phyloP scores from a whole-genome alignment of 2,329 filamentous ascomycete genomes.

The Beauveria medogensis region DNA sequence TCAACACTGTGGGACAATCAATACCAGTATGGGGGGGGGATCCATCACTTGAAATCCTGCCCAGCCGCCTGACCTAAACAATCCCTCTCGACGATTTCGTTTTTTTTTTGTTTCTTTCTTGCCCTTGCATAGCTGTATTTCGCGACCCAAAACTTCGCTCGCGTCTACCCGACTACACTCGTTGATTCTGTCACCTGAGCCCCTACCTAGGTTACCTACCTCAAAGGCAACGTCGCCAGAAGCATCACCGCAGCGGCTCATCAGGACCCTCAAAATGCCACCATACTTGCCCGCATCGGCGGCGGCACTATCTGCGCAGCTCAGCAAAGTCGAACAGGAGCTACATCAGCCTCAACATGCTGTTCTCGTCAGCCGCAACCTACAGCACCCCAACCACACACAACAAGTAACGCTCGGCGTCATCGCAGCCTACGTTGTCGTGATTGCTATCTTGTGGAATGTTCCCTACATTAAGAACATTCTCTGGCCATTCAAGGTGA shows the following conservation, averaged over 20 bases:
- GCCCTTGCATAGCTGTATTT: background rate
- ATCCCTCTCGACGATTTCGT: background rate
- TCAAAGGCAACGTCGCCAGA: background rate
- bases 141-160: background rate
- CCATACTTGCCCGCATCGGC: background rate
- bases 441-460: slow-evolving; percentile 73
- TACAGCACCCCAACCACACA: slow-evolving; percentile 54
- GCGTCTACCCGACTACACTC: background rate
- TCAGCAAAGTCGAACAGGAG: background rate
- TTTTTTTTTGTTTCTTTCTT: background rate
- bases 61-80: slow-evolving; percentile 6
- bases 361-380: slow-evolving; percentile 39
- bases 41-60: background rate
- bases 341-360: background rate
- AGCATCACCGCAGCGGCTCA: background rate
- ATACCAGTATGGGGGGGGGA: background rate
- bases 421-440: slow-evolving; percentile 63
- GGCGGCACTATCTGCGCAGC: background rate
- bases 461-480: slow-evolving; percentile 66
- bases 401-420: slow-evolving; percentile 64
- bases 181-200: background rate
- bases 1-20: slow-evolving; percentile 1
- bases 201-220: background rate
- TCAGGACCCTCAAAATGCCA: background rate
- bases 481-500: slow-evolving; percentile 74